Base-by-base conservation (phyloP, 306 rosid species). In the Morella rubra region DNA sequence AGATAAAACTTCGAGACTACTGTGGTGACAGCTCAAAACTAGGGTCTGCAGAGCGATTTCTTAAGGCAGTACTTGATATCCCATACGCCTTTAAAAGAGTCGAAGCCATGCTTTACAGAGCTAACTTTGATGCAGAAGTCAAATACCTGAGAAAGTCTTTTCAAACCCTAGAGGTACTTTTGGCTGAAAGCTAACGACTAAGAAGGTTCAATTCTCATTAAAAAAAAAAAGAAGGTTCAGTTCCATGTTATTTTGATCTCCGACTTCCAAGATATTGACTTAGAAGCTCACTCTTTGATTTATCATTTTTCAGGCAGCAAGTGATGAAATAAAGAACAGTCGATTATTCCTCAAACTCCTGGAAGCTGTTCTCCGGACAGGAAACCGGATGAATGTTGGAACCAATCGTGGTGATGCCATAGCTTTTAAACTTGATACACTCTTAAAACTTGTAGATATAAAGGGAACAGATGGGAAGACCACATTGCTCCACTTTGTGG, bases 391-490 rank as follows among this genome's bases (percentile, higher is more conserved):
- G 99, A 95, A 95, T 76, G 97, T 90, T 32, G 99, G 99, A 74
- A 95, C 99, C 60, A 90, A 92, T 56, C 84, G 99, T 69, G 99
- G 99, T 49, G 99, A 90, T 78, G 99, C 99, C 52, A 95, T 84
- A 82, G 87, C 99, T 71, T 95, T 95, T 81, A 95, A 95, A 83
- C 90, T 95, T 20, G 97, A 95, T 6, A 92, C 97, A 22, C 97
- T 95, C 73, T 84, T 95, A 73, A 95, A 95, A 85, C 92, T 95
- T 18, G 97, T 78, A 44, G 99, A 95, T 84, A 88, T 95, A 83
- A 95, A 95, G 86, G 99, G 97, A 81, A 92, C 97, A 0, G 99
- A 95, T 84, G 99, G 99, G 72, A 95, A 90, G 84, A 95, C 97
- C 62, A 92, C 99, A 70, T 76, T 95, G 76, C 97, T 95, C 69